A percentile compares a stretch with the other conserved stretches of the same genome.
These are phyloP conservation scores for Saprolegnia diclina DNA, from an alignment of 352 stramenopile genomes.

Conservation along the genomic window DNA sequence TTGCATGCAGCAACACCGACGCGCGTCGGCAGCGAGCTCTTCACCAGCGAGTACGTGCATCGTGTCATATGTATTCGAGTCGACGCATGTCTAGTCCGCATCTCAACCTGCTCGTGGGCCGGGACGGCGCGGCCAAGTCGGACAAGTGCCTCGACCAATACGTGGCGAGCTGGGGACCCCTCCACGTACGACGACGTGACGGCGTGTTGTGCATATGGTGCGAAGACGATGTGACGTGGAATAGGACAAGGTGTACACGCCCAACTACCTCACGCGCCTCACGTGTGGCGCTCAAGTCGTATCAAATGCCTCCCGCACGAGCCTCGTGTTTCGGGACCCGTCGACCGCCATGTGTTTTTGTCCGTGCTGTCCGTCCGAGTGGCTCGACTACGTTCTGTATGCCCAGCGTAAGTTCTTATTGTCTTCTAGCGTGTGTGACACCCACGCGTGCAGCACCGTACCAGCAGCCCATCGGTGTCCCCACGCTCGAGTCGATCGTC, in stretches of 20 bases:
- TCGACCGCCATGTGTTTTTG: conserved; percentile 68
- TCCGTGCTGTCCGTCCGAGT: conserved; percentile 71
- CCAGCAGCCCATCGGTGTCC: conserved; percentile 47
- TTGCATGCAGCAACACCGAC: conserved; percentile 43
- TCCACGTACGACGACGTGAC: conserved; percentile 38
- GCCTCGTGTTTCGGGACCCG: not conserved
- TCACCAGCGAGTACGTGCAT: conserved; percentile 82
- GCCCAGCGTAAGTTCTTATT: conserved; percentile 39
- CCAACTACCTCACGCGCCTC: conserved; percentile 5
- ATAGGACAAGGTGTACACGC: conserved; percentile 50
- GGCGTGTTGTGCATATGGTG: no score
- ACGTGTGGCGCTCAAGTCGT: not conserved
- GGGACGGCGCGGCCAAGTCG: conserved; percentile 64
- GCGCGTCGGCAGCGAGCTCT: conserved; percentile 50
- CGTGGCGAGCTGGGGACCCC: conserved; percentile 59
- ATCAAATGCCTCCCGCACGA: not conserved
- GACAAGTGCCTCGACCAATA: conserved; percentile 69
- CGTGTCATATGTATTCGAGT: not conserved
- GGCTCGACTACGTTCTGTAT: conserved; percentile 79
- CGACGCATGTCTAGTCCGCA: conserved; percentile 41
- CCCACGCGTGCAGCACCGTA: conserved; percentile 40
- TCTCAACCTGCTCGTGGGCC: conserved; percentile 71
- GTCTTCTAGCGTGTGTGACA: not conserved
- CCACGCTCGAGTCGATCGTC: conserved; percentile 52
- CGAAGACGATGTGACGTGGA: no score